Base-by-base conservation (phyloP, 108 stramenopile species). In the Stephanodiscus triporus region DNA sequence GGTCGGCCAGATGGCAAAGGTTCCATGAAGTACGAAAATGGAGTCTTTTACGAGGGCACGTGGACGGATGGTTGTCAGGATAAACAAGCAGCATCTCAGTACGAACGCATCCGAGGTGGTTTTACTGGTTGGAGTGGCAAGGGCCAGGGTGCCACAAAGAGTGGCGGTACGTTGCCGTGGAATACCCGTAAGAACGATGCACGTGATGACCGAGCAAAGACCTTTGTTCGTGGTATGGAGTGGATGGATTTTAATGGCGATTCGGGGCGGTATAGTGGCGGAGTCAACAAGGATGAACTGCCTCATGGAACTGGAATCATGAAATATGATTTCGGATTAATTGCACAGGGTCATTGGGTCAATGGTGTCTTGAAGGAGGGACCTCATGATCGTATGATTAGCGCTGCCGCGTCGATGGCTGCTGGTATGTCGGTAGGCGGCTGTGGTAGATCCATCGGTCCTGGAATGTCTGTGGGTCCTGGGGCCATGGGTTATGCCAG, bases 281-380 rank as follows among this genome's bases (percentile, higher is more conserved):
- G 14, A 26, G 66, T 67, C 34, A 51, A 67, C 36, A 34, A 51
- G 5, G 51, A 67, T 51, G 22, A 32, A 51, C 22, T 60, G 26
- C 88, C 88, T 0, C 81, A 84, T 77, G 85, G 84, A 10, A 42
- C 32, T 22, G 88, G 88, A 7, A 64, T 54, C 16, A 89, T 89
- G 88, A 74, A 73, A 22, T 89, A 89, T 47, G 74, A 82, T 16
- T 68, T 73, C 60, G 84, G 77, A 47, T 66, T 85, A 20, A 57
- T 73, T 22, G 86, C 84, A 51, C 61, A 75, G 13, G 88, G 88
- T 20, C 77, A 79, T n/a, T 89, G 88, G 88, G 60, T 73, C 37
- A 51, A 67, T 11, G 88, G 88, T 23, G 20, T 53, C 37, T 53
- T 67, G 51, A 20, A 67, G 20, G 66, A 51, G 48, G 66, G 66